Evolutionary conservation across 306 rosid genomes (phyloP), one percentile per base, ranked within the genome.

Genomic region (Lotus japonicus): DNA sequence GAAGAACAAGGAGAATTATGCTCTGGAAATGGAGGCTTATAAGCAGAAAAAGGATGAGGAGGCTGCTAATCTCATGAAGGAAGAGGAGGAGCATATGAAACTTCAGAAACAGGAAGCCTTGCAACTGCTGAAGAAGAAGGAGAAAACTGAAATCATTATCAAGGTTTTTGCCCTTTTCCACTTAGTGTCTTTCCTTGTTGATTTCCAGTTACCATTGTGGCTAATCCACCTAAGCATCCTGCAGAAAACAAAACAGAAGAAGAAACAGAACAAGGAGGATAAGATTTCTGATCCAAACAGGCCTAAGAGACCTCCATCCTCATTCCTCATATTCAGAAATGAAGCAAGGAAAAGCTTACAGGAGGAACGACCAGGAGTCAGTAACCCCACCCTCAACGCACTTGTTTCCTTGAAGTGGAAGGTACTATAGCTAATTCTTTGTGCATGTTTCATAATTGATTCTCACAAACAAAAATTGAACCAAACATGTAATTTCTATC

Each of bases 241-340:
- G 58, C 82, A 88, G 96, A 92, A 82, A 84, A 82, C 95, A 4
- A 90, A 88, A 64, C 87, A 80, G 71, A 87, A 84, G 95, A 87
- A 85, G 86, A 87, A 87, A 77, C 77, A 80, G 46, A 77, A 9
- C 68, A 89, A 87, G 79, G 88, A 78, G 66, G 89, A 81, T 1
- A 88, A 85, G 82, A 21, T 11, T 23, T 77, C 52, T 60, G 98
- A 94, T 63, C 95, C 96, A 21, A 94, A 94, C 89, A 90, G 66
- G 79, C 97, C 99, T 0, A 94, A 87, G 81, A 90, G 84, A 54
- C 99, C 96, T 11, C 84, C 99, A 56, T 83, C 92, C 17, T 90
- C 97, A 0, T 95, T 66, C 83, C 6, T 90, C 64, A 7, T 90
- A 17, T 90, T 85, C 86, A 82, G 92, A 76, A 88, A 87, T 73